Base-by-base conservation (phyloP, 2,329 filamentous ascomycete genomes). In the Epichloe glyceriae region DNA sequence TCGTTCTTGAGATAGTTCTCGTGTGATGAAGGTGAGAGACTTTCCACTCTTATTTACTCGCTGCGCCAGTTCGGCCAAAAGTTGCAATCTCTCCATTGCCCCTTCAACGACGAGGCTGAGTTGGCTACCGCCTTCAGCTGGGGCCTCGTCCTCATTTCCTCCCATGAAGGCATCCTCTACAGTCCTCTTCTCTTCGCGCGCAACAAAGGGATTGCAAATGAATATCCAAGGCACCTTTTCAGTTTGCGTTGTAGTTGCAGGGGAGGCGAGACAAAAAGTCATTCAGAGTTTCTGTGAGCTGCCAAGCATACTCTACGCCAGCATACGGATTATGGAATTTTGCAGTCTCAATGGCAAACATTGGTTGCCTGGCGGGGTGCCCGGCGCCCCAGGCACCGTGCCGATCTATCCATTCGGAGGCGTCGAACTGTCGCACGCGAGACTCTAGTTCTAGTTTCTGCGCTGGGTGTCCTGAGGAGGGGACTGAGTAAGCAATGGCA, bases 191-290 rank as follows among this genome's bases (percentile, higher is more conserved):
- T 60, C 55, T 15, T 65, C 66, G 5, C 66, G 64, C 3, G 62
- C 60, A 53, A 70, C 70, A 59, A 76, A 75, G 0, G 83, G 84
- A 62, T 88, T 88, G 49, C 74, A 76, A 41, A 86, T 77, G 70
- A 77, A 88, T 46, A 95, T 87, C 85, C 86, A 93, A 0, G 76
- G 75, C 3, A 75, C 71, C 0, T 67, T 57, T 0, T 59, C 59
- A 1, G 64, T 66, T 3, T 67, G 62, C 2, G 70, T 64, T 1
- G 82, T 86, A 1, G 75, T 83, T 3, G 75, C 74, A 0, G 88
- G 84, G 83, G 0, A 90, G 70, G 8, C 87, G 80, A 8, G 67
- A 53, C 2, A 93, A 66, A 58, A 95, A 94, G 1, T 76, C 73
- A 7, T 77, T 65, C 1, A 85, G 67, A 0, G 75, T 76, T 61